Base-by-base conservation (phyloP, 768 basidiomycete species). In the Trametes cingulata region DNA sequence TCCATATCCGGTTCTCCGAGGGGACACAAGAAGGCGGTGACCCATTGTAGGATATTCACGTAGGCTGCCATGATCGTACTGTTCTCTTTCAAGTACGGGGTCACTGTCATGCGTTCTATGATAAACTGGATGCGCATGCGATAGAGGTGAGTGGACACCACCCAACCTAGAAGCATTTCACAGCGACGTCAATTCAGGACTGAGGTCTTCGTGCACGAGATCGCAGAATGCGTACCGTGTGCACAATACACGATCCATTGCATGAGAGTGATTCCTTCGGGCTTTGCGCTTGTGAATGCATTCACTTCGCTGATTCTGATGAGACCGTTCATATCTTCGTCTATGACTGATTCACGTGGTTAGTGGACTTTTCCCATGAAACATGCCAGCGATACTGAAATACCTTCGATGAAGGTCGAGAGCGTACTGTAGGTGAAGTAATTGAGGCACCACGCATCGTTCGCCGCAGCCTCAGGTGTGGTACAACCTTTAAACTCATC, bases 271-370 rank as follows among this genome's bases (percentile, higher is more conserved):
- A 55, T 24, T 3, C n/a, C 20, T 6, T 42, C 33, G 1, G 53
- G 53, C 14, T 20, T 55, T 3, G 43, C 17, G 3, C 53, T 36
- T 8, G 53, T 55, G 42, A 55, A 55, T 22, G 46, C 53, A 19
- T 55, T 55, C 1, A 55, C 53, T 29, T 55, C 53, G 29, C 46
- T 55, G 53, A 55, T 55, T 33, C 46, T 55, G 53, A 55, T 46
- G 33, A 55, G 42, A 3, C 53, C 53, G 33, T 55, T 55, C 33
- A 36, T 43, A 43, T 55, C 53, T 19, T 43, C 53, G 43, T 55
- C 53, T 29, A 55, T 13, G 1, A 45, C 53, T 55, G 9, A n/a
- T 53, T n/a, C 7, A n/a, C 22, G 8, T 33, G 29, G 51, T 52
- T 37, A 37, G 25, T 1, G 50, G n/a, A n/a, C n/a, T n/a, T n/a